Conservation (phyloP, 2,329 filamentous ascomycete species). For the Aspergillus neotritici region DNA sequence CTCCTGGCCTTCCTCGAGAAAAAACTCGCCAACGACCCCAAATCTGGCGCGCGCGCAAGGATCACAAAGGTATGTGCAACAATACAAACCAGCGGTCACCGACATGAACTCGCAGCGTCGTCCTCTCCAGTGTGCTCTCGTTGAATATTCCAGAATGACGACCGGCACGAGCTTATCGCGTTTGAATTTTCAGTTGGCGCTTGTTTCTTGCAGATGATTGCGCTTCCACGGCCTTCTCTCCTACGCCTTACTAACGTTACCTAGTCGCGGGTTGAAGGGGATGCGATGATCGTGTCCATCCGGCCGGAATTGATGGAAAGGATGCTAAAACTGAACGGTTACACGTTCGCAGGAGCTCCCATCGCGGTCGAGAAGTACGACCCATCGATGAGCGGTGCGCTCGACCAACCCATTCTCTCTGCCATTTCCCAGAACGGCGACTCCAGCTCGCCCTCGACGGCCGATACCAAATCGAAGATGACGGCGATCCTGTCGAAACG, state of each 20-base stretch:
- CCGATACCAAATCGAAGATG: constrained; percentile 63
- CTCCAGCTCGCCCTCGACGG: constrained; percentile 44
- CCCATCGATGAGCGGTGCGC: constrained; percentile 15
- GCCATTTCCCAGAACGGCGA: constrained; percentile 26
- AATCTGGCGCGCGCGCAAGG: constrained; percentile 50
- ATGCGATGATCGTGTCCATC: constrained; percentile 63
- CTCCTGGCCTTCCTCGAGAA: constrained; percentile 65
- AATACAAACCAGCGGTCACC: constrained; percentile 38
- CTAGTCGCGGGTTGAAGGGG: constrained; percentile 65
- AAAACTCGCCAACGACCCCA: constrained; percentile 54
- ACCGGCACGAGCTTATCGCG: constrained; percentile 27
- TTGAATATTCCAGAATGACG: constrained; percentile 42
- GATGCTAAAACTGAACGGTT: constrained; percentile 63
- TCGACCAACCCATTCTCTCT: constrained; percentile 18
- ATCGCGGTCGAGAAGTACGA: constrained; percentile 52
- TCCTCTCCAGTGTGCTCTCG: constrained; percentile 36
- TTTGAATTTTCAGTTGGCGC: constrained; percentile 20
- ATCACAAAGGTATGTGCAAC: constrained; percentile 71
- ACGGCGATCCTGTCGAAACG: constrained; percentile 66
- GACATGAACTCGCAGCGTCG: constrained; percentile 32
- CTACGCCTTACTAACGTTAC: constrained; percentile 61
- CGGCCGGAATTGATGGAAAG: constrained; percentile 59
- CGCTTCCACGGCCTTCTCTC: constrained; percentile 36
- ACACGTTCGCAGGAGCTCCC: constrained; percentile 60
- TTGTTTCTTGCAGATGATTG: constrained; percentile 34